Percentiles rank a stretch among this genome's conserved stretches.
These are phyloP conservation scores for Clavispora asparagi DNA, from an alignment of 805 yeast genomes.

Conservation along the genomic window DNA sequence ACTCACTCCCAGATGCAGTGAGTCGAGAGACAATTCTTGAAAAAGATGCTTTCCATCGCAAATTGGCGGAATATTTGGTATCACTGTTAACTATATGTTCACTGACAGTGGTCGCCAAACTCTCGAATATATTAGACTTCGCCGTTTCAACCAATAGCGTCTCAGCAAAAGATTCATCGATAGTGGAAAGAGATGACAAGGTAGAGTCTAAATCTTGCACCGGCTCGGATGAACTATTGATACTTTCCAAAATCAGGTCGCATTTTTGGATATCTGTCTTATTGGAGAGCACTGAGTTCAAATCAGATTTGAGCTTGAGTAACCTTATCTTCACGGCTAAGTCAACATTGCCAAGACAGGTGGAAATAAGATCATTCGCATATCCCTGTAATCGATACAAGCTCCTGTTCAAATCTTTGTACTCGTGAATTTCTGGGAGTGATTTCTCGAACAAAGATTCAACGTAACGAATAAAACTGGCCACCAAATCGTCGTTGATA, in stretches of 20 bases:
- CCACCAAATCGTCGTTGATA: conserved; percentile 19
- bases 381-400: conserved; percentile 10
- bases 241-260: conserved; percentile 6
- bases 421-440: conserved; percentile 34
- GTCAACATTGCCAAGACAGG: neutral
- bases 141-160: conserved; percentile 9
- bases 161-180: conserved; percentile 20
- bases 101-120: conserved; percentile 8
- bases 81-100: conserved; percentile 17
- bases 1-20: neutral
- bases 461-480: conserved; percentile 18
- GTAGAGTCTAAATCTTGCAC: neutral
- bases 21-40: neutral
- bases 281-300: conserved; percentile 11
- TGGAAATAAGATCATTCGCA: neutral
- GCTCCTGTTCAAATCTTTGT: conserved; percentile 24
- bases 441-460: conserved; percentile 23
- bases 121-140: neutral
- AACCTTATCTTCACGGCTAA: conserved; percentile 11
- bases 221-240: neutral
- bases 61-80: conserved; percentile 16
- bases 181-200: neutral
- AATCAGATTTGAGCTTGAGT: conserved; percentile 20
- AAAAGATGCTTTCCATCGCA: conserved; percentile 17
- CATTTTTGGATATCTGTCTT: conserved; percentile 6